Conservation (phyloP, 352 stramenopile species). For the Thalassiosira exigua region DNA sequence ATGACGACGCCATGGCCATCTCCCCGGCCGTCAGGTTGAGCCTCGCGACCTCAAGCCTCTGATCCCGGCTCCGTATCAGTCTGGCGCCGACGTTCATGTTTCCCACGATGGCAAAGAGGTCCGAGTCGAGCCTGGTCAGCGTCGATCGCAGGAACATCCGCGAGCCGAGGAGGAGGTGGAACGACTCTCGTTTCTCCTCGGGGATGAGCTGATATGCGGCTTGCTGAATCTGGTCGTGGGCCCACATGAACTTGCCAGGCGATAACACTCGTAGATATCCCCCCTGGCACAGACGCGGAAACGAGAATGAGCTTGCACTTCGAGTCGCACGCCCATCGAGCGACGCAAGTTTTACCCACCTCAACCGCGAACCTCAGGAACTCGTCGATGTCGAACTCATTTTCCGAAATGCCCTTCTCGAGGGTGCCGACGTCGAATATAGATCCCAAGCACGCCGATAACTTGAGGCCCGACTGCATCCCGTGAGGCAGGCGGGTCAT, state of each 20-base stretch:
- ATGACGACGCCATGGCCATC: conserved; percentile 31
- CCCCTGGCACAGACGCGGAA: too few species aligned
- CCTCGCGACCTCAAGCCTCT: conserved; percentile 38
- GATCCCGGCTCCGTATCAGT: conserved; percentile 24
- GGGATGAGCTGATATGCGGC: conserved; percentile 30
- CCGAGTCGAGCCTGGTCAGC: conserved; percentile 29
- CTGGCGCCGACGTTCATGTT: conserved; percentile 22
- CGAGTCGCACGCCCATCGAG: too few species aligned
- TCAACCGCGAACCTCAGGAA: conserved; percentile 24
- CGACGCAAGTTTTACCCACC: too few species aligned
- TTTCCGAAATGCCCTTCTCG: neutral
- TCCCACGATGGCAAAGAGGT: conserved; percentile 39
- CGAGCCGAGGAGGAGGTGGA: conserved; percentile 63
- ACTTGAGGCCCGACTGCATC: conserved; percentile 27
- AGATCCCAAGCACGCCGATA: conserved; percentile 27
- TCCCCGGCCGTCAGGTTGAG: conserved; percentile 48
- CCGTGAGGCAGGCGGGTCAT: conserved; percentile 17
- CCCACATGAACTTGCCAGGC: conserved; percentile 11
- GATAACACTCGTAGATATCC: conserved; percentile 21
- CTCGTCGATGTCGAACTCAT: conserved; percentile 15
- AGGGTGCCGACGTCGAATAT: conserved; percentile 25
- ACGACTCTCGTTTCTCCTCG: conserved; percentile 35
- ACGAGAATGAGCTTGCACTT: too few species aligned
- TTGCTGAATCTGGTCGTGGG: conserved; percentile 38
- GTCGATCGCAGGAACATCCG: conserved; percentile 46